These are phyloP conservation scores for Elsinoe necatrix DNA, from an alignment of 2,329 filamentous ascomycete genomes.

Conservation along the genomic window DNA sequence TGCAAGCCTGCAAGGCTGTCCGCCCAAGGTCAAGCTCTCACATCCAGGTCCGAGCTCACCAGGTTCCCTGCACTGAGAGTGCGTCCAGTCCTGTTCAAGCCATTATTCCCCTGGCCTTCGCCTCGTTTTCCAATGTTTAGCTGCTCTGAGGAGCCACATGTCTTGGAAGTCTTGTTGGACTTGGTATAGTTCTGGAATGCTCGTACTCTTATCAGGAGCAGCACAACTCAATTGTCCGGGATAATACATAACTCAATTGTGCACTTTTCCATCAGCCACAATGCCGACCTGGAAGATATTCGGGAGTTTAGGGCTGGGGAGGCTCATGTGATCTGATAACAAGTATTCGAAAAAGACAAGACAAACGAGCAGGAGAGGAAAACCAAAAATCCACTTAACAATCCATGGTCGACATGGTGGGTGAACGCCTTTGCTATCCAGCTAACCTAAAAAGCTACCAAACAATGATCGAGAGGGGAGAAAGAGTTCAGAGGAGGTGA, in stretches of 20 bases:
- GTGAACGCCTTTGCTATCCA: not conserved
- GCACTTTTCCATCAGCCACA: too few relatives aligned
- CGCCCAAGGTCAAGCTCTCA: not conserved
- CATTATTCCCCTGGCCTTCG: not conserved
- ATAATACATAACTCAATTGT: not conserved
- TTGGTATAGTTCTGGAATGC: not conserved
- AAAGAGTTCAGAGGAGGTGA: not conserved
- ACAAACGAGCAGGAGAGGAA: not conserved
- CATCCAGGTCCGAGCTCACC: conserved; percentile 3
- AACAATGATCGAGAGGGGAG: not conserved
- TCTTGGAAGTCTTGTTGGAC: not conserved
- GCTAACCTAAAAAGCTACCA: not conserved
- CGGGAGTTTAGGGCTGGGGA: not conserved
- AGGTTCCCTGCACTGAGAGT: not conserved
- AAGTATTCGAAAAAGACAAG: not conserved
- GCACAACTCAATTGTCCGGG: not conserved
- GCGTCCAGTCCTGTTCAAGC: not conserved
- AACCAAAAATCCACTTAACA: not conserved
- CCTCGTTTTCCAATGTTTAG: not conserved
- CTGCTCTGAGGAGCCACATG: not conserved
- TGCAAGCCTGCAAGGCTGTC: not conserved
- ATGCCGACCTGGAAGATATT: too few relatives aligned
- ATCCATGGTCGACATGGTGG: not conserved
- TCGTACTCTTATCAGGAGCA: not conserved
- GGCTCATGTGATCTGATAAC: not conserved